These are phyloP conservation scores for Blakeslea trispora DNA, from an alignment of 371 early-diverging fungal genomes.

Conservation along the genomic window DNA sequence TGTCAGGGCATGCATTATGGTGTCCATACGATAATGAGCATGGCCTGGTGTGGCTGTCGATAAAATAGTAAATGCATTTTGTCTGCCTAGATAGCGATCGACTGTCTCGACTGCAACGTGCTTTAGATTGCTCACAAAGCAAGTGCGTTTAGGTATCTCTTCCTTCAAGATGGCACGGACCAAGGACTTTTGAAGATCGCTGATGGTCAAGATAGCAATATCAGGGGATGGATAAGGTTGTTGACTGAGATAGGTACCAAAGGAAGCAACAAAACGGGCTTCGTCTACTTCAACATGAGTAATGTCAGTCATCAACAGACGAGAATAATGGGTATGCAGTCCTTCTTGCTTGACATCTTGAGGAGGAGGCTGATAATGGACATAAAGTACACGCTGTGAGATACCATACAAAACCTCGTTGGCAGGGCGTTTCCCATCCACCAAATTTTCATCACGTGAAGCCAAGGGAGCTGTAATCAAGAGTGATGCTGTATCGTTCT, in stretches of 20 bases:
- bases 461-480: constrained; percentile 26
- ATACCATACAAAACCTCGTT: constrained; percentile 25
- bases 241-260: constrained; percentile 41
- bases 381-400: constrained; percentile 26
- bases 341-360: background rate
- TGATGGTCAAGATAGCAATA: constrained; percentile 26
- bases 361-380: constrained; percentile 17
- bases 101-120: constrained; percentile 22
- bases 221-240: constrained; percentile 22
- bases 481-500: constrained; percentile 4
- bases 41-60: constrained; percentile 30
- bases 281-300: constrained; percentile 29
- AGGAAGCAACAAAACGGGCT: constrained; percentile 31
- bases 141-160: constrained; percentile 23
- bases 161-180: constrained; percentile 17
- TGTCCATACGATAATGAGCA: constrained; percentile 9
- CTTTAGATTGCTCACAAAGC: constrained; percentile 8
- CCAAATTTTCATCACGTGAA: constrained; percentile 24
- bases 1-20: constrained; percentile 33
- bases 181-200: constrained; percentile 27
- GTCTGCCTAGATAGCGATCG: constrained; percentile 28
- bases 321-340: background rate
- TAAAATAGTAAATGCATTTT: constrained; percentile 29
- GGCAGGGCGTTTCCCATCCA: constrained; percentile 10
- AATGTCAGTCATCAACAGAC: background rate